Base-by-base conservation (phyloP, 148 eudicot genomes). In the Dysphania ambrosioides region DNA sequence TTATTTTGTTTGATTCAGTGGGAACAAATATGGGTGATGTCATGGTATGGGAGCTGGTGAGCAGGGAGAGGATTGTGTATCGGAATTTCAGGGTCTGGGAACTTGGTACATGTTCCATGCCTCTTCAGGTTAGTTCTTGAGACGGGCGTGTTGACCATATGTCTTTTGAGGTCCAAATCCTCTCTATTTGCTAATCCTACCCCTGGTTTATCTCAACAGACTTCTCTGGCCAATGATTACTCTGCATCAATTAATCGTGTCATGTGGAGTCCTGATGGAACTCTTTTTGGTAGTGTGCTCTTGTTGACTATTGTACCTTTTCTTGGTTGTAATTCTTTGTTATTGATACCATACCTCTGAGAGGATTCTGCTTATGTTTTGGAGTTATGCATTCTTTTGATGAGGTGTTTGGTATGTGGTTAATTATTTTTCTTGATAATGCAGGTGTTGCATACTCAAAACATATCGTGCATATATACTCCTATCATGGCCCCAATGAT, bases 391-490 rank as follows among this genome's bases (percentile, higher is more conserved):
- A 49, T 49, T 19, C 62, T 53, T 44, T 31, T 24, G 13, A 4
- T 19, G 8, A 1, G 5, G 41, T 31, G 35, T 49, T 73, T 73
- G 27, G 68, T 24, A 41, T 16, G 44, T 15, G 24, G 23, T 40
- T 38, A 67, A 47, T 42, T 64, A 42, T 40, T 44, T 23, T 4
- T n/a, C 66, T 62, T 65, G 36, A 40, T 73, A 18, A 71, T 76
- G 62, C 81, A 95, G 98, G 98, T 70, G 91, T 95, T 83, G 98
- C 97, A 74, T 92, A 86, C 85, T 95, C 97, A 30, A 95, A 90
- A 81, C 90, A 92, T 78, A 82, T 95, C 74, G 96, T 95, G 57
- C 97, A 95, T 78, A 76, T 95, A 59, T 92, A 86, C 77, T 79
- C 96, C 26, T 92, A 85, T 66, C 84, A 82, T 79, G 96, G 88